Evolutionary conservation across 202 grass and related monocot species (phyloP), one percentile per base, ranked within the genome.

Genomic region (Digitaria exilis): DNA sequence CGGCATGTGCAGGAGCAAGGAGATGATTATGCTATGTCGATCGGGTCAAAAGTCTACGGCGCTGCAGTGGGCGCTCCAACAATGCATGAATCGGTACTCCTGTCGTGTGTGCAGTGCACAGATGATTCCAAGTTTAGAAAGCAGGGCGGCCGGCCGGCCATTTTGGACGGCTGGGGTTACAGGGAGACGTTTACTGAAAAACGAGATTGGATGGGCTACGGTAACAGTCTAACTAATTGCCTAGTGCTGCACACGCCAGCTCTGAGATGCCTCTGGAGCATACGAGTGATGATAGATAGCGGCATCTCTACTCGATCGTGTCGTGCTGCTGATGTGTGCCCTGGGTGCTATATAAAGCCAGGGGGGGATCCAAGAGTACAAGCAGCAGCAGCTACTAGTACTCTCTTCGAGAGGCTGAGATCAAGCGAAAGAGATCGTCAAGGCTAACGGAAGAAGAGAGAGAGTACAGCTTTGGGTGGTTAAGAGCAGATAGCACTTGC

Each of bases 401-500:
- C 15, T 50, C 48, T 46, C 45, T 46, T 4, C 45, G 2, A 46
- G 49, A 2, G 19, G 7, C 2, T n/a, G 51, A 56, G 2, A 5
- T 45, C 31, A 73, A 34, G 44, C 21, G 43, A 35, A 28, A 4
- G 48, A 67, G 60, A 80, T 37, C 60, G 54, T 11, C 32, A 46
- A 87, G 14, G 58, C 44, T 41, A 79, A 66, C 22, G 55, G 28
- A 49, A 93, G 91, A 76, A 93, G 87, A 72, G 77, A 90, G 81
- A 86, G 85, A 84, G 84, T 83, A 52, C 39, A 93, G 65, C 89
- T 90, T 84, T 70, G 63, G 45, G 59, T 86, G 71, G 19, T 82
- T 44, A 13, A 13, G 3, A 43, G 9, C 13, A 35, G 26, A 44
- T 41, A 65, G 80, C 11, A 51, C 71, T 49, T 72, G 71, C 34